phyloP scores from a whole-genome alignment of 129 eudicot genomes.

The Silybum marianum region DNA sequence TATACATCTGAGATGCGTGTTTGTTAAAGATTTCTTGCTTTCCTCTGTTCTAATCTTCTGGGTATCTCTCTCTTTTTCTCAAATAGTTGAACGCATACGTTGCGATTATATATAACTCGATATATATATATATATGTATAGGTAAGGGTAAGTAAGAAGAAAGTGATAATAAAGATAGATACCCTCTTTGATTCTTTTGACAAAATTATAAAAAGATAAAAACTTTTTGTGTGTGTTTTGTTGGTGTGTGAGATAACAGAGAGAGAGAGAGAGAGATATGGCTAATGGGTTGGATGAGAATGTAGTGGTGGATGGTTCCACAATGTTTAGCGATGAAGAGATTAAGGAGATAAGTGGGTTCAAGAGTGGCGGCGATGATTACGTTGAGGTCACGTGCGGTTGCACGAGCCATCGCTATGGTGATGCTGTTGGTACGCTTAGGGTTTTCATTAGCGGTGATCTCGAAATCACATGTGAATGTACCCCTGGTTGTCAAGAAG shows the following conservation, averaged over 20 bases:
- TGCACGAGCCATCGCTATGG: slow-evolving; percentile 81
- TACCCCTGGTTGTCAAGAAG: slow-evolving; percentile 75
- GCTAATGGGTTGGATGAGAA: slow-evolving; percentile 18
- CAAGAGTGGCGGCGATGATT: slow-evolving; percentile 47
- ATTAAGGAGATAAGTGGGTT: slow-evolving; percentile 61
- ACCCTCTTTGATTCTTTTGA: slow-evolving; percentile 1
- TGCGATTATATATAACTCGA: too few species aligned
- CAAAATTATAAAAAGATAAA: neutral
- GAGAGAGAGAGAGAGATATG: slow-evolving; percentile 20
- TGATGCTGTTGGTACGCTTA: slow-evolving; percentile 79
- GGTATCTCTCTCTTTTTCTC: slow-evolving; percentile 16
- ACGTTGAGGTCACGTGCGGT: slow-evolving; percentile 77
- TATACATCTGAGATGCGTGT: slow-evolving; percentile 39
- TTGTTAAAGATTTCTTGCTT: slow-evolving; percentile 29
- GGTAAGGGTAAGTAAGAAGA: too few species aligned
- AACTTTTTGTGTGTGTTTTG: slow-evolving; percentile 1
- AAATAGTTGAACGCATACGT: neutral
- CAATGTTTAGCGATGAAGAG: slow-evolving; percentile 66
- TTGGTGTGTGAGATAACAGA: neutral
- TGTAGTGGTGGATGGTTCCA: slow-evolving; percentile 27
- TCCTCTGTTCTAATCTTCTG: slow-evolving; percentile 32
- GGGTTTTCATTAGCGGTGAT: slow-evolving; percentile 65
- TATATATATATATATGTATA: too few species aligned
- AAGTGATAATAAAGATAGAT: slow-evolving; percentile 20
- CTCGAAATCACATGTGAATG: slow-evolving; percentile 73